phyloP scores from a whole-genome alignment of 129 eudicot species.

The Arctium lappa region DNA sequence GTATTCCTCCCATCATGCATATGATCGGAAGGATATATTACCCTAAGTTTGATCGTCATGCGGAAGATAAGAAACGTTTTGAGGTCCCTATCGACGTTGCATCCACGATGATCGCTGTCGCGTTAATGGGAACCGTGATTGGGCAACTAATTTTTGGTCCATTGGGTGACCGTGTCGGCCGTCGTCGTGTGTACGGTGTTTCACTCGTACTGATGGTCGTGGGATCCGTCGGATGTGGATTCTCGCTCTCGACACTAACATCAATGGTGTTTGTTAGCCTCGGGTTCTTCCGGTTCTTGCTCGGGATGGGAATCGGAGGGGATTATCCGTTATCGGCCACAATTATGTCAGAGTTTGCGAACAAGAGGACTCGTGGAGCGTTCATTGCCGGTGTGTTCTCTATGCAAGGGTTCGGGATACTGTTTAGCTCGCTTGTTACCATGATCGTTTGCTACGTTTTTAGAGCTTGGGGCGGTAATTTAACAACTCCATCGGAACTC shows the following conservation, averaged over 20 bases:
- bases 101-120: slow-evolving; percentile 28
- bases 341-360: slow-evolving; percentile 63
- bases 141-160: slow-evolving; percentile 45
- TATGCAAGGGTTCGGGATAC: slow-evolving; percentile 64
- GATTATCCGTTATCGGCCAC: slow-evolving; percentile 56
- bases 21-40: slow-evolving; percentile 39
- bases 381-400: slow-evolving; percentile 59
- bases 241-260: slow-evolving; percentile 26
- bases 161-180: slow-evolving; percentile 42
- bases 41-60: not conserved
- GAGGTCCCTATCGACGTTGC: slow-evolving; percentile 23
- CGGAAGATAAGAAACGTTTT: not conserved
- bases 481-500: not conserved
- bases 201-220: slow-evolving; percentile 38
- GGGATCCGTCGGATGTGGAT: slow-evolving; percentile 45
- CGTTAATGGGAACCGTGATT: slow-evolving; percentile 42
- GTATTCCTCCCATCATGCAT: slow-evolving; percentile 42
- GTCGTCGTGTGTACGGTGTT: slow-evolving; percentile 40
- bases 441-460: slow-evolving; percentile 43
- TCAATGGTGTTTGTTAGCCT: slow-evolving; percentile 38
- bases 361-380: slow-evolving; percentile 48
- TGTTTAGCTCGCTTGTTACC: slow-evolving; percentile 42
- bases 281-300: slow-evolving; percentile 40
- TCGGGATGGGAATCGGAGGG: slow-evolving; percentile 52
- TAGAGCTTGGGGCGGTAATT: not conserved